Conservation (phyloP, 441 rosid genomes). For the Jatropha multifida region DNA sequence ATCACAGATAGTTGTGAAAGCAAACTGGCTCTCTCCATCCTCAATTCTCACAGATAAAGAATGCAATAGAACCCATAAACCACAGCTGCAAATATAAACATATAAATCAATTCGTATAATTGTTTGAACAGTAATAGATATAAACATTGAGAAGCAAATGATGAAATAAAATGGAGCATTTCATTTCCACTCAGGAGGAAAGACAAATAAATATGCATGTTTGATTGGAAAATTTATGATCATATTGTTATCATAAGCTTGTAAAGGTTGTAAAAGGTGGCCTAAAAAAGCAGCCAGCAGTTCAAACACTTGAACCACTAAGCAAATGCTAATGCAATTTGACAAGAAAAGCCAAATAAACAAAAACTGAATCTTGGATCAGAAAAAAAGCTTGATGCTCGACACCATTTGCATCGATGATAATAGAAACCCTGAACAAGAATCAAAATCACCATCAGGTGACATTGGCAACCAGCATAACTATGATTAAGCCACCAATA, state of each 20-base stretch:
- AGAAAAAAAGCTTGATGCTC: neutral
- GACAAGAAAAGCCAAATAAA: neutral
- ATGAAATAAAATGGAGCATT: neutral
- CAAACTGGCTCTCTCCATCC: constrained; percentile 85
- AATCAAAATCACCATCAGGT: neutral
- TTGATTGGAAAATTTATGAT: neutral
- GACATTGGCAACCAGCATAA: neutral
- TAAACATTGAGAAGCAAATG: neutral
- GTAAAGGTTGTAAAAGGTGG: neutral
- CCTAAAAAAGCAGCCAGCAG: neutral
- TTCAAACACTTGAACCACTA: neutral
- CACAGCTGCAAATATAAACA: constrained; percentile 65
- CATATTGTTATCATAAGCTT: neutral
- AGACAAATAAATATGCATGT: neutral
- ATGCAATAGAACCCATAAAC: constrained; percentile 95
- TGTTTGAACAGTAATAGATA: neutral
- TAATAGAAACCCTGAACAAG: neutral
- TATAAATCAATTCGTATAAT: neutral
- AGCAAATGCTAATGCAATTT: neutral
- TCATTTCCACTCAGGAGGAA: neutral
- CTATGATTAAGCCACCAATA: neutral
- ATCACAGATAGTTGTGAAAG: constrained; percentile 71
- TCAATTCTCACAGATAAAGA: constrained; percentile 87
- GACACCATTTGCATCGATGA: neutral
- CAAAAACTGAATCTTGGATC: neutral